Percentiles rank a stretch among this genome's conserved stretches.
Conservation (phyloP, 2,329 filamentous ascomycete species). For the Ascochyta viciae-villosae region DNA sequence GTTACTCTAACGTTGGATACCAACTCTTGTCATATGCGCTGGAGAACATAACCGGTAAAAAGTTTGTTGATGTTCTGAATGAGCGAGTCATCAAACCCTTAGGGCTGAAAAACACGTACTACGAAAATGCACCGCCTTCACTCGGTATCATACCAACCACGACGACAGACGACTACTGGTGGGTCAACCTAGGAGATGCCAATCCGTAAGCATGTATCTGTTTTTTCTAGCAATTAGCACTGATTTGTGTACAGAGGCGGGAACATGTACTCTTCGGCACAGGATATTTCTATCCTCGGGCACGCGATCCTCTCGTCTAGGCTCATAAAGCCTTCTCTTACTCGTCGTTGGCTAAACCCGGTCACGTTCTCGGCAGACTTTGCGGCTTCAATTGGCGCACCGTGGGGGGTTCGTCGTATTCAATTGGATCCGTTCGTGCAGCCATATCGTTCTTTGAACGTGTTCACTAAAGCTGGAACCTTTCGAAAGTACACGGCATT, state of each 20-base stretch:
- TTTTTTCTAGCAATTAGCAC: background rate
- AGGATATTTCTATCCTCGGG: conserved; percentile 49
- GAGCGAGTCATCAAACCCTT: conserved; percentile 50
- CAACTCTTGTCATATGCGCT: conserved; percentile 48
- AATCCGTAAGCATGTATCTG: conserved; percentile 22
- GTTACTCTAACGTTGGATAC: conserved; percentile 50
- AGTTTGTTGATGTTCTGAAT: conserved; percentile 46
- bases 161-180: conserved; percentile 30
- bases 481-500: conserved; percentile 52
- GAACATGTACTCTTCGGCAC: conserved; percentile 44
- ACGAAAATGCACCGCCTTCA: conserved; percentile 32
- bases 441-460: conserved; percentile 30
- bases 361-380: conserved; percentile 46
- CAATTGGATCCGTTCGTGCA: conserved; percentile 17
- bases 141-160: conserved; percentile 48
- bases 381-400: conserved; percentile 42
- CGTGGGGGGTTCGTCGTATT: conserved; percentile 51
- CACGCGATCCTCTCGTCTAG: conserved; percentile 50
- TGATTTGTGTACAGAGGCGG: conserved; percentile 26
- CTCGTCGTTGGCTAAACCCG: conserved; percentile 54
- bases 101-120: conserved; percentile 49
- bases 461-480: conserved; percentile 56
- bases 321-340: conserved; percentile 44
- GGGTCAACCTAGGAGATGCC: conserved; percentile 28
- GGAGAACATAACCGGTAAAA: conserved; percentile 50